These are phyloP conservation scores for Fraxinus excelsior DNA, from an alignment of 257 asterid species.

Conservation along the genomic window DNA sequence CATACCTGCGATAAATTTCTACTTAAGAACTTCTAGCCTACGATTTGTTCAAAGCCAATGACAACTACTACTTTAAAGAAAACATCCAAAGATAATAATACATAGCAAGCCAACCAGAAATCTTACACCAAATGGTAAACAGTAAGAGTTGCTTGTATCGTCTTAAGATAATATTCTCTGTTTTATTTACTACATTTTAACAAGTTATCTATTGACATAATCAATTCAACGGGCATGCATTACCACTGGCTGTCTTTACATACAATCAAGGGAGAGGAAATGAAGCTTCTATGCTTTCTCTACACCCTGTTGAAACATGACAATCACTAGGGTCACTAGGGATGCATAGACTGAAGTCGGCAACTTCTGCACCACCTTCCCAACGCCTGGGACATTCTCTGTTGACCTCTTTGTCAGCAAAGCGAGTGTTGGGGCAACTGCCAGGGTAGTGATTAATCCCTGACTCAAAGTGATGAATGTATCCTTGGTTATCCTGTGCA, in stretches of 20 bases:
- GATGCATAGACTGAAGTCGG: slow-evolving; percentile 83
- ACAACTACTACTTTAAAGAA: not conserved
- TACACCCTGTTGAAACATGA: slow-evolving; percentile 62
- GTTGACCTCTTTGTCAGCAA: slow-evolving; percentile 74
- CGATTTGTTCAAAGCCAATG: not conserved
- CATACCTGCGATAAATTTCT: not conserved
- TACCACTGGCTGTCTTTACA: slow-evolving; percentile 16
- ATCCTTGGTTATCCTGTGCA: slow-evolving; percentile 61
- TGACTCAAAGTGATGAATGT: slow-evolving; percentile 71
- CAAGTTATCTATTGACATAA: not conserved
- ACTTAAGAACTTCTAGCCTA: not conserved
- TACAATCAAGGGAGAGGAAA: slow-evolving; percentile 25
- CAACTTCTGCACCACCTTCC: slow-evolving; percentile 77
- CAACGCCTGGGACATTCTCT: slow-evolving; percentile 83
- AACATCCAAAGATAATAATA: not conserved
- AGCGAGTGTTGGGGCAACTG: slow-evolving; percentile 88
- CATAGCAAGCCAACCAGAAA: not conserved
- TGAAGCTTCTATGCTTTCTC: slow-evolving; percentile 36
- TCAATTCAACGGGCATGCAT: slow-evolving; percentile 1
- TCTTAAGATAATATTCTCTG: slow-evolving; percentile 9
- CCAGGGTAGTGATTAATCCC: slow-evolving; percentile 71
- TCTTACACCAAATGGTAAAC: slow-evolving; percentile 7
- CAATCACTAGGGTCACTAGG: slow-evolving; percentile 67
- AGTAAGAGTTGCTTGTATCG: not conserved
- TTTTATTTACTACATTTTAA: slow-evolving; percentile 21